Evolutionary conservation across 1,284 basidiomycete genomes (phyloP).

Genomic region (Ceraceosorus bombacis): DNA sequence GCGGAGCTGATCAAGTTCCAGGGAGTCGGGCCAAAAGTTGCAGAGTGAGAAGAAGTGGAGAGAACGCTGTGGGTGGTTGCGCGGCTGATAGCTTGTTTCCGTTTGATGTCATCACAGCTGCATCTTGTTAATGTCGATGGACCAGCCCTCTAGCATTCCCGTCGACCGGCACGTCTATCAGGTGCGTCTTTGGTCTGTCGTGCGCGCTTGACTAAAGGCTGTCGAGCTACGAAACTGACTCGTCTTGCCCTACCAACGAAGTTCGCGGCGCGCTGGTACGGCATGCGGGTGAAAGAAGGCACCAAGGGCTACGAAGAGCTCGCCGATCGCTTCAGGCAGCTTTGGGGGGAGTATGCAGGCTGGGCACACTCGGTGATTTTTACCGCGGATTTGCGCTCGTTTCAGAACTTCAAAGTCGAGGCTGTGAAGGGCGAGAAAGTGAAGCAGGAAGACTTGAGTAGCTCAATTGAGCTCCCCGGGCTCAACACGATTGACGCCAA

Average conservation of each 20-base stretch:
- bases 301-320: constrained; percentile 42
- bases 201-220: background rate
- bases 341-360: constrained; percentile 45
- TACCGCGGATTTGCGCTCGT: constrained; percentile 38
- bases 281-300: constrained; percentile 18
- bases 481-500: too few species aligned
- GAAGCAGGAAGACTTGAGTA: background rate
- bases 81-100: background rate
- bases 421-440: constrained; percentile 21
- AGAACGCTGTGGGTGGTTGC: background rate
- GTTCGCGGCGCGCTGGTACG: constrained; percentile 45
- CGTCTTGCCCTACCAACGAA: constrained; percentile 6
- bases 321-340: constrained; percentile 32
- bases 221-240: background rate
- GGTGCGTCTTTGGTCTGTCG: background rate
- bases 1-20: constrained; percentile 67
- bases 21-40: constrained; percentile 79
- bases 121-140: constrained; percentile 84
- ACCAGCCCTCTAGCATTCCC: constrained; percentile 56
- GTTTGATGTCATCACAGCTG: constrained; percentile 62
- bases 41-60: constrained; percentile 22
- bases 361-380: constrained; percentile 46
- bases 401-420: constrained; percentile 23
- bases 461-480: too few species aligned
- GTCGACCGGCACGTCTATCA: constrained; percentile 46